These are phyloP conservation scores for Neofusicoccum cordaticola DNA, from an alignment of 2,329 filamentous ascomycete genomes.

Conservation along the genomic window DNA sequence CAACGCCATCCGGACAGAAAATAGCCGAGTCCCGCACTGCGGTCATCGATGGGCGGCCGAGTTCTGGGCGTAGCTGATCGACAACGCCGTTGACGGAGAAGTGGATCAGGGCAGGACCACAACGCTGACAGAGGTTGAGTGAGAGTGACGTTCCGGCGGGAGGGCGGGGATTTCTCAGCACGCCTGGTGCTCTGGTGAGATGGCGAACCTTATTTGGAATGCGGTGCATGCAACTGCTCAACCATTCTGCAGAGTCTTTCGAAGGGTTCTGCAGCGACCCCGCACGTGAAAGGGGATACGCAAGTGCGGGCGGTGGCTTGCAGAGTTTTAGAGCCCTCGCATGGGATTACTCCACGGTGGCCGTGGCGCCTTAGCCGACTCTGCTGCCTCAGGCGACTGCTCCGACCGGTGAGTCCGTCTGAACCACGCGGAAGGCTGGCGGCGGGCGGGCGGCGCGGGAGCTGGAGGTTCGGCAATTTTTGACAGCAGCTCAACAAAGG, in stretches of 20 bases:
- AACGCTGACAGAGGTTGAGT: neutral
- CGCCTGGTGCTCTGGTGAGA: neutral
- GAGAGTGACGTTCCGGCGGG: neutral
- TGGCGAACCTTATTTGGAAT: neutral
- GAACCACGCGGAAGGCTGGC: neutral
- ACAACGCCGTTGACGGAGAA: neutral
- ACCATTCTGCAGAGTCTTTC: conserved; percentile 3
- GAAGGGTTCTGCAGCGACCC: conserved; percentile 1
- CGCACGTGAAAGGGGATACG: neutral
- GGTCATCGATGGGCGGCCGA: neutral
- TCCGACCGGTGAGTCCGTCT: neutral
- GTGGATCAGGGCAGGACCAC: neutral
- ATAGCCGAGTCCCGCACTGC: neutral
- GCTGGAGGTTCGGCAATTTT: neutral
- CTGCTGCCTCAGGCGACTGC: neutral
- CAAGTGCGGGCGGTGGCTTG: conserved; percentile 4
- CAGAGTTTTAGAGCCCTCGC: conserved; percentile 2
- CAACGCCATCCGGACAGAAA: neutral
- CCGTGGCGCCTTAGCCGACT: neutral
- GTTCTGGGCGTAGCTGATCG: neutral
- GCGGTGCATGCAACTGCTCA: neutral
- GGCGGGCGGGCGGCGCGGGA: neutral
- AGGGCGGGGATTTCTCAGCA: neutral
- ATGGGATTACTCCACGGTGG: neutral
- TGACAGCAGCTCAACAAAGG: neutral